Evolutionary conservation across 345 rosid species (phyloP), one percentile per base, ranked within the genome.

Genomic region (Citrus medica): DNA sequence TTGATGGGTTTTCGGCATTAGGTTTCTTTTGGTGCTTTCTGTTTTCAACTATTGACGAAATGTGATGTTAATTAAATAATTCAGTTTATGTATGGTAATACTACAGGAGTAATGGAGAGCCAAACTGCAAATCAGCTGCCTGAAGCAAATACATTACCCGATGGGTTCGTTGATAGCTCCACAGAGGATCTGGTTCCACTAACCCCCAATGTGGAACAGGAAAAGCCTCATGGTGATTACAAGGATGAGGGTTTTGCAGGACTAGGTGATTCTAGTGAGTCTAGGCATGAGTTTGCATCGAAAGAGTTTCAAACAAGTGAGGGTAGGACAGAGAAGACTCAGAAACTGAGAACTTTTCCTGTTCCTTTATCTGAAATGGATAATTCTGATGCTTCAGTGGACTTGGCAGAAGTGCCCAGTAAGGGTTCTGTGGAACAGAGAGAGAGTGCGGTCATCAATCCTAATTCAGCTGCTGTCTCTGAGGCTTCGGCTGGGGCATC

Each of bases 61-160:
- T 4, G 21, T 28, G 27, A 56, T 55, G 46, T 7, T 71, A 19
- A 61, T 28, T 48, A 22, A 16, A 30, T 75, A 48, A 32, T 51
- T 65, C n/a, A 30, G 48, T 65, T 32, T 64, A 9, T 16, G n/a
- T 37, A n/a, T 76, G 63, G 71, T 77, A 53, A 24, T 63, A 78
- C 72, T 78, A 67, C 78, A 83, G 83, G 77, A 75, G 58, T 69
- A 79, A 93, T 93, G 98, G 94, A 90, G 85, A 87, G 81, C 74
- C 76, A 82, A 53, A 87, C 76, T 53, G 87, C 90, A 71, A 87
- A 87, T 83, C 88, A 88, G 84, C 97, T 95, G 63, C 99, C 99
- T 35, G 97, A 92, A 83, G 99, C 89, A 65, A 97, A 92, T 83
- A 83, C 97, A 38, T 82, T 95, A 84, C 99, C 99, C 7, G 98